phyloP scores from a whole-genome alignment of 352 stramenopile species.

The Aphanomyces stellatus region DNA sequence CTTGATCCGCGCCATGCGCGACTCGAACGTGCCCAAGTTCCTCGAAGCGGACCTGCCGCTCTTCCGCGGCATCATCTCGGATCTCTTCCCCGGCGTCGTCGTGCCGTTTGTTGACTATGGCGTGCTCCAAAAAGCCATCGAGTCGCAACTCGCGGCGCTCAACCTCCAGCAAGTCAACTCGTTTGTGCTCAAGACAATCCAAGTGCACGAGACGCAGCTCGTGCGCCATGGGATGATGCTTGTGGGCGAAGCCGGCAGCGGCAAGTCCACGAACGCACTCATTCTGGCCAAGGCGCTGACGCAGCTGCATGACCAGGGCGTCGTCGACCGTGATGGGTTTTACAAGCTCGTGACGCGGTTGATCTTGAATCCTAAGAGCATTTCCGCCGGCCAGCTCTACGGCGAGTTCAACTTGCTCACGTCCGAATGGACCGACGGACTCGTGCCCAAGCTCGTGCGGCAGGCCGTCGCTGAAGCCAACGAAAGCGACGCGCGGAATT shows the following conservation, averaged over 20 bases:
- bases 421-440: constrained; percentile 91
- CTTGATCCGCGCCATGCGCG: constrained; percentile 93
- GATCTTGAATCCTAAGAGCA: constrained; percentile 93
- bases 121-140: constrained; percentile 81
- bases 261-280: constrained; percentile 82
- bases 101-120: constrained; percentile 93
- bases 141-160: constrained; percentile 62
- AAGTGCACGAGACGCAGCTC: constrained; percentile 86
- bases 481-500: constrained; percentile 80
- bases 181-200: constrained; percentile 82
- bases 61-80: constrained; percentile 90
- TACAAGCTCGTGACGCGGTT: constrained; percentile 82
- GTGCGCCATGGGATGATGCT: constrained; percentile 94
- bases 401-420: constrained; percentile 92
- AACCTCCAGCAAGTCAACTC: constrained; percentile 78
- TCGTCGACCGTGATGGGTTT: constrained; percentile 77
- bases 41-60: constrained; percentile 91
- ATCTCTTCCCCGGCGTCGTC: constrained; percentile 91
- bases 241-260: constrained; percentile 83
- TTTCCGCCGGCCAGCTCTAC: constrained; percentile 93
- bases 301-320: constrained; percentile 64
- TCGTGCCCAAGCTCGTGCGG: constrained; percentile 89
- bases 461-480: constrained; percentile 73
- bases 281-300: constrained; percentile 66
- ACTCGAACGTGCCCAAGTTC: constrained; percentile 95